Base-by-base conservation (phyloP, 2,329 filamentous ascomycete genomes). In the Pseudocercospora fijiensis region DNA sequence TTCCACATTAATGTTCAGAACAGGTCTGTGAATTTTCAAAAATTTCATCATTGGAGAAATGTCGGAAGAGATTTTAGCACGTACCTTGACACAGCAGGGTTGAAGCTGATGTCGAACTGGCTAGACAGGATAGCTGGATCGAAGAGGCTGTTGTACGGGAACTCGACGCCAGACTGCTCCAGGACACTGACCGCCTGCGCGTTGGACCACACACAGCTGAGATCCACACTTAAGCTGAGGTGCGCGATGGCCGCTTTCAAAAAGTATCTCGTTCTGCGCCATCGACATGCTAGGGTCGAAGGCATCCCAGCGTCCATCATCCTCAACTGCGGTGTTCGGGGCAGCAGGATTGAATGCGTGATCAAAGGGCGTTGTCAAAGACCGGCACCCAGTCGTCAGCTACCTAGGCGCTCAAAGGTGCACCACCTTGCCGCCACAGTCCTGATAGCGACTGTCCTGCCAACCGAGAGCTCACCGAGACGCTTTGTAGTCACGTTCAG, bases 391-490 rank as follows among this genome's bases (percentile, higher is more conserved):
- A 37, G 18, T 8, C 16, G 4, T 41, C 53, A 56, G 27, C 28
- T 37, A 4, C 41, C 49, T 22, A 70, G 58, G 16, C 55, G 60
- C 27, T 70, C 59, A 57, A 79, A 79, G 0, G 28, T 59, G 65
- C 78, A 82, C 81, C 81, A 83, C 57, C 80, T 75, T 57, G 71
- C 76, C 20, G 78, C 80, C 28, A 82, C 73, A n/a, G 71, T 71
- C 62, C 75, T 77, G 4, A 76, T 71, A 59, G 74, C 78, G 43
- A 82, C 77, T 4, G 78, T 82, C n/a, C 81, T 75, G 5, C 81
- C 81, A n/a, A 79, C 79, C 37, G 80, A 75, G 11, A 75, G 72
- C 37, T 70, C 70, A n/a, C 75, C 75, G 28, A 76, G 75, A 24
- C 70, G 73, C 62, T 75, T 80, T 24, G 78, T 79, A 3, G 80